phyloP scores from a whole-genome alignment of 2,329 filamentous ascomycete genomes.

The Bipolaris victoriae region DNA sequence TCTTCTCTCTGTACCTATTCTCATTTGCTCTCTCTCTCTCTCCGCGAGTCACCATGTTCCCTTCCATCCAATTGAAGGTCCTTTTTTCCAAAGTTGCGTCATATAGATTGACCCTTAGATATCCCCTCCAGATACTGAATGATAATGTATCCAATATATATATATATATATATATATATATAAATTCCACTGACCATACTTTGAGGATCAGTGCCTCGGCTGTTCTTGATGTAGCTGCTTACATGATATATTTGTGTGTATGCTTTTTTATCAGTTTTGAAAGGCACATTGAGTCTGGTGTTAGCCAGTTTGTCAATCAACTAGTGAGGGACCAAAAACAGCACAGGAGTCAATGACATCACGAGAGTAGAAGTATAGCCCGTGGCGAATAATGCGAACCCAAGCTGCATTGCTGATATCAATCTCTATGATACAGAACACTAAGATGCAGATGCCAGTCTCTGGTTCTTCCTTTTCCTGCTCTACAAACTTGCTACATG shows the following conservation, averaged over 20 bases:
- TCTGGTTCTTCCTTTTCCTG: slow-evolving; percentile 27
- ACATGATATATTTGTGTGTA: too few species aligned
- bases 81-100: background rate
- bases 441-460: slow-evolving; percentile 29
- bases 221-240: background rate
- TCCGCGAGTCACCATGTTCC: background rate
- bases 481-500: slow-evolving; percentile 26
- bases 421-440: slow-evolving; percentile 40
- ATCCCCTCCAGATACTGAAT: slow-evolving; percentile 13
- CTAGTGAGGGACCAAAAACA: background rate
- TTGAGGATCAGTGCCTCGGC: too few species aligned
- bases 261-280: too few species aligned
- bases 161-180: background rate
- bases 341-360: slow-evolving; percentile 10
- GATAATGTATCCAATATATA: slow-evolving; percentile 12
- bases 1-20: background rate
- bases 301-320: background rate
- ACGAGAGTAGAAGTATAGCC: background rate
- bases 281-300: background rate
- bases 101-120: slow-evolving; percentile 14
- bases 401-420: slow-evolving; percentile 37
- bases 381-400: slow-evolving; percentile 21
- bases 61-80: slow-evolving; percentile 5
- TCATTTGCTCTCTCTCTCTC: background rate
- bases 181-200: background rate